Evolutionary conservation across 495 filamentous ascomycete species (phyloP), one percentile per base, ranked within the genome.

Genomic region (Trichocladium uniseriatum): DNA sequence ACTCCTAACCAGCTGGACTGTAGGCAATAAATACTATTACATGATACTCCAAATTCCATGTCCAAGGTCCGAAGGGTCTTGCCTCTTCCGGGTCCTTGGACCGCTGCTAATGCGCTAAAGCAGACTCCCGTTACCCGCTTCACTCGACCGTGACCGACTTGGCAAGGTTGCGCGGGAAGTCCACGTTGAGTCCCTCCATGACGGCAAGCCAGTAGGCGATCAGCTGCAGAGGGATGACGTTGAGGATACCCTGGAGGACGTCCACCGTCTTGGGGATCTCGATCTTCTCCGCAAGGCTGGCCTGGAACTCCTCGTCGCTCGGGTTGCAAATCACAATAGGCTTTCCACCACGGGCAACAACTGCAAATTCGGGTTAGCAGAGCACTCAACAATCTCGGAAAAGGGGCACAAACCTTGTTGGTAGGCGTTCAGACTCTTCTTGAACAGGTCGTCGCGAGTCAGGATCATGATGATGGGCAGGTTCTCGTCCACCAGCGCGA

Each of bases 101-200:
- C 43, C 3, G 16, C 43, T 20, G 43, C 16, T 32, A 2, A 22
- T 45, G 45, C 16, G 37, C 38, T 38, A 39, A 21, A 18, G 16
- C 39, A 35, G 27, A 49, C 14, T 0, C 20, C 35, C 28, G 6
- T 22, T 37, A 27, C 14, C 34, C 8, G 11, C 16, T 72, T 73
- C 87, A 98, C 78, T 98, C 92, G 46, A 98, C 92, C 37, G 92
- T 98, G 45, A 98, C 92, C 49, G 90, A 95, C 81, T 98, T 98
- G 62, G 92, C 92, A 64, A 98, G 71, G 72, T 98, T 98, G 55
- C 92, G 81, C 31, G 92, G 94, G 78, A 96, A 95, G 64, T 96
- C 91, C 45, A 96, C 91, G 62, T 97, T 96, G 49, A 96, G 75
- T 36, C 92, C 92, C 72, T 95, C 92, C 55, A 79, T 83, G 47